Conservation (phyloP, 2,329 filamentous ascomycete genomes). For the Paraconiothyrium sp. region DNA sequence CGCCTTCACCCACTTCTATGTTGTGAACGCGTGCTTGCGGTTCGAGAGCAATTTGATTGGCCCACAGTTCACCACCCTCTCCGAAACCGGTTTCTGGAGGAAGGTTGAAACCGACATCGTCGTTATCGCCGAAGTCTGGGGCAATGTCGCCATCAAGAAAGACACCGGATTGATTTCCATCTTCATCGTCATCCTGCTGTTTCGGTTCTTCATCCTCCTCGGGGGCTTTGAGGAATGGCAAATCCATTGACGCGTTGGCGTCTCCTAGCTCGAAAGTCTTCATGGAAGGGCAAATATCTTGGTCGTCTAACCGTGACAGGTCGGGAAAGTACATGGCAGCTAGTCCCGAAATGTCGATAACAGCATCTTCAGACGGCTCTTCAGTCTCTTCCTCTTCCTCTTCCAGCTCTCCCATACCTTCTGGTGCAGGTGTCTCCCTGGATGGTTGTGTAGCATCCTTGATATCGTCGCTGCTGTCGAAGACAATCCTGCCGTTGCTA, state of each 20-base stretch:
- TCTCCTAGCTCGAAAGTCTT: constrained; percentile 94
- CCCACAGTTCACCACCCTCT: constrained; percentile 96
- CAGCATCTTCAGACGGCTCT: constrained; percentile 65
- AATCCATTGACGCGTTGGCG: constrained; percentile 82
- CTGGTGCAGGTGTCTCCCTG: constrained; percentile 56
- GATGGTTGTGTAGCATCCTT: constrained; percentile 61
- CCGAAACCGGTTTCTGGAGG: constrained; percentile 82
- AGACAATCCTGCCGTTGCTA: constrained; percentile 89
- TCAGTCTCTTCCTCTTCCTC: constrained; percentile 44
- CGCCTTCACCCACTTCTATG: constrained; percentile 65
- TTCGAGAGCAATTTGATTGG: constrained; percentile 84
- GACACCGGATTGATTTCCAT: constrained; percentile 76
- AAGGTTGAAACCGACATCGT: constrained; percentile 69
- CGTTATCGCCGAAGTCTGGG: constrained; percentile 83
- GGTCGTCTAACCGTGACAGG: constrained; percentile 76
- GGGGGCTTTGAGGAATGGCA: constrained; percentile 88
- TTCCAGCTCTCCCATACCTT: constrained; percentile 53
- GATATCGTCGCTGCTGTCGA: constrained; percentile 94
- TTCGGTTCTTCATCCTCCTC: constrained; percentile 81
- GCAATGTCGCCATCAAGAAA: constrained; percentile 89
- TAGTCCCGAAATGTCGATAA: constrained; percentile 81
- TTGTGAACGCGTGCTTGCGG: constrained; percentile 85
- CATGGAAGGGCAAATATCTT: constrained; percentile 93
- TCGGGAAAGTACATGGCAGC: constrained; percentile 87
- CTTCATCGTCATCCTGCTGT: constrained; percentile 62